phyloP scores from a whole-genome alignment of 805 yeast genomes.

The Metschnikowia picachoensis region DNA sequence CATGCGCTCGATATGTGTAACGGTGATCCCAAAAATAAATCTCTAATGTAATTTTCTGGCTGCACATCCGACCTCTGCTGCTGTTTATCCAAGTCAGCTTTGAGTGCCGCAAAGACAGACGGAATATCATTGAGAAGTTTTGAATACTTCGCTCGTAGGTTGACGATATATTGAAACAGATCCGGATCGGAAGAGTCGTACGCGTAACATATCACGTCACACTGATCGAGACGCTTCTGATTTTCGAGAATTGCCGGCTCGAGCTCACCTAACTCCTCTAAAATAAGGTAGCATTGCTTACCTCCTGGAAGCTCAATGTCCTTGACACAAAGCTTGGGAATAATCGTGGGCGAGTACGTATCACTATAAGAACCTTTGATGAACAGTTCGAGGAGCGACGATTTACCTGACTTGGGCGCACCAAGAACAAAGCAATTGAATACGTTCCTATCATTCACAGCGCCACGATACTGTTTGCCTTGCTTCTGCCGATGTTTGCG shows the following conservation, averaged over 20 bases:
- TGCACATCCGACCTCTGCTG: slow-evolving; percentile 83
- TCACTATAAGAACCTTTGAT: slow-evolving; percentile 70
- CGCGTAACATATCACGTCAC: slow-evolving; percentile 86
- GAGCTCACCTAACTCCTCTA: slow-evolving; percentile 86
- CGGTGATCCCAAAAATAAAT: slow-evolving; percentile 69
- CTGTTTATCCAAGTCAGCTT: slow-evolving; percentile 93
- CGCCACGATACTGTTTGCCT: slow-evolving; percentile 57
- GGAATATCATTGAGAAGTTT: slow-evolving; percentile 65
- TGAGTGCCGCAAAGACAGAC: slow-evolving; percentile 81
- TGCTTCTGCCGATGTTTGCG: slow-evolving; percentile 69
- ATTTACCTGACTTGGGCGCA: slow-evolving; percentile 81
- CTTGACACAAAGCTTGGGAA: slow-evolving; percentile 80
- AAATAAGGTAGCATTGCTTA: slow-evolving; percentile 85
- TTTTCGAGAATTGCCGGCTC: slow-evolving; percentile 81
- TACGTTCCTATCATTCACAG: slow-evolving; percentile 79
- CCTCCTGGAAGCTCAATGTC: slow-evolving; percentile 94
- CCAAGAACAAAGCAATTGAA: slow-evolving; percentile 89
- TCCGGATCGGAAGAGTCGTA: slow-evolving; percentile 97
- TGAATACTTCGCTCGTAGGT: slow-evolving; percentile 58
- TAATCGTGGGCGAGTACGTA: slow-evolving; percentile 73
- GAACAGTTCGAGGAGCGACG: slow-evolving; percentile 79
- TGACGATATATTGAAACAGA: slow-evolving; percentile 78
- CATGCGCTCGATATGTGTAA: slow-evolving; percentile 87
- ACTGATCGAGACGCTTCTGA: slow-evolving; percentile 62
- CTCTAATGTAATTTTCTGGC: slow-evolving; percentile 81